Evolutionary conservation across 1,284 basidiomycete species (phyloP).

Genomic region (Tetrapyrgos nigripes): DNA sequence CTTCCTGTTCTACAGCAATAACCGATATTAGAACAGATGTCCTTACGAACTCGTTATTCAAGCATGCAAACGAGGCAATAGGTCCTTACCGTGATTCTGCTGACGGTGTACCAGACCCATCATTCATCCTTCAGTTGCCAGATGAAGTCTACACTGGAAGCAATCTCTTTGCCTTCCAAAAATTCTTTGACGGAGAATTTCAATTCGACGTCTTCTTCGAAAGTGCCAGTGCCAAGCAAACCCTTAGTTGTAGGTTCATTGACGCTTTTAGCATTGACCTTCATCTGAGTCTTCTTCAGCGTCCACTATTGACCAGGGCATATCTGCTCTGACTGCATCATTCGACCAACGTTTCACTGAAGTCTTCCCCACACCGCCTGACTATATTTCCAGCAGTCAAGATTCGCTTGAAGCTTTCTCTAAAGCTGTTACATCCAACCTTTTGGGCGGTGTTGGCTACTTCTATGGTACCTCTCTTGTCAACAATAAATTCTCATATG

Average conservation of each 20-base stretch:
- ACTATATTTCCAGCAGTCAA: conserved; percentile 53
- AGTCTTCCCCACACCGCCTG: conserved; percentile 70
- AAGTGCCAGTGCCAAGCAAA: conserved; percentile 66
- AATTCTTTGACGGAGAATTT: conserved; percentile 83
- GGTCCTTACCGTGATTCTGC: conserved; percentile 60
- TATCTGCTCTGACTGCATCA: conserved; percentile 66
- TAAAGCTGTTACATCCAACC: conserved; percentile 86
- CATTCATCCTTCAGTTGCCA: conserved; percentile 77
- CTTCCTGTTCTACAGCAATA: not conserved
- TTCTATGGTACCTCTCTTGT: conserved; percentile 93
- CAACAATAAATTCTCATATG: conserved; percentile 83
- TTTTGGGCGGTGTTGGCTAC: conserved; percentile 92
- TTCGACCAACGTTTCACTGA: conserved; percentile 75
- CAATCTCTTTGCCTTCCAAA: conserved; percentile 89
- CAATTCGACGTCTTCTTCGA: conserved; percentile 90
- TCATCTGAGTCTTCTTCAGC: conserved; percentile 45
- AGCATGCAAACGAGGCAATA: conserved; percentile 61
- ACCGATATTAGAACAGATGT: conserved; percentile 51
- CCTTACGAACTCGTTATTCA: conserved; percentile 68
- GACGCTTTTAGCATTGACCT: not conserved
- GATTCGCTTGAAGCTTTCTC: conserved; percentile 76
- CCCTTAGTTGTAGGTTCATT: conserved; percentile 61
- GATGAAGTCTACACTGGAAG: conserved; percentile 76
- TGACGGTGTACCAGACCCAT: conserved; percentile 73
- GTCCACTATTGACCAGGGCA: conserved; percentile 65